Base-by-base conservation (phyloP, 2,329 filamentous ascomycete genomes). In the Neonectria hederae region DNA sequence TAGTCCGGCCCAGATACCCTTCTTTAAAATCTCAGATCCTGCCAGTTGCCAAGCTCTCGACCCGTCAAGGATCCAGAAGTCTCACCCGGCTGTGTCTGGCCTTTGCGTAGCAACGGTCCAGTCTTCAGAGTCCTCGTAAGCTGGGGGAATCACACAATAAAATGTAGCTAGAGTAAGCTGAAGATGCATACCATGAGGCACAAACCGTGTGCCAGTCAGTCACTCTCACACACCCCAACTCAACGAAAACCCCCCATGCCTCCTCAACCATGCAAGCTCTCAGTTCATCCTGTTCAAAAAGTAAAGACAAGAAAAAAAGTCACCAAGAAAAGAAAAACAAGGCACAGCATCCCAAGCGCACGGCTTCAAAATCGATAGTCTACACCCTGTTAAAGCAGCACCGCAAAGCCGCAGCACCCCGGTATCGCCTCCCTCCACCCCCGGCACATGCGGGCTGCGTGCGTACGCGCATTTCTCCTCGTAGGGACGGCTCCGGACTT, bases 391-490 rank as follows among this genome's bases (percentile, higher is more conserved):
- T 42, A 46, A 22, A 21, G 19, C 28, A 14, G 28, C 40, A 32
- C 11, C 28, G 35, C 53, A 53, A 53, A 60, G 51, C 57, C 53
- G 57, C 56, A 51, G 5, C n/a, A 21, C 48, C 48, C 48, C 26
- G 26, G 28, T 11, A 17, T 51, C 26, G 48, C 48, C 48, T 32
- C 56, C 56, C 56, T 59, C 56, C 48, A 59, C 56, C 49, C 49
- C 49, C 42, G 49, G 57, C 51, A 60, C 57, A 60, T 43, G 42
- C 28, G 35, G 42, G 45, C 28, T 60, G 43, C 51, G 57, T 54
- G 46, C 57, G 51, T 42, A 52, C 19, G 7, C 21, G 7, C 21
- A 22, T 14, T 21, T 48, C 22, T 28, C 11, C n/a, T 21, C 38
- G 38, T 42, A 17, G 35, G 38, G 19, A 42, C 38, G 14, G 14